Evolutionary conservation across 202 grass and related monocot species (phyloP).

Genomic region (Panicum virgatum): DNA sequence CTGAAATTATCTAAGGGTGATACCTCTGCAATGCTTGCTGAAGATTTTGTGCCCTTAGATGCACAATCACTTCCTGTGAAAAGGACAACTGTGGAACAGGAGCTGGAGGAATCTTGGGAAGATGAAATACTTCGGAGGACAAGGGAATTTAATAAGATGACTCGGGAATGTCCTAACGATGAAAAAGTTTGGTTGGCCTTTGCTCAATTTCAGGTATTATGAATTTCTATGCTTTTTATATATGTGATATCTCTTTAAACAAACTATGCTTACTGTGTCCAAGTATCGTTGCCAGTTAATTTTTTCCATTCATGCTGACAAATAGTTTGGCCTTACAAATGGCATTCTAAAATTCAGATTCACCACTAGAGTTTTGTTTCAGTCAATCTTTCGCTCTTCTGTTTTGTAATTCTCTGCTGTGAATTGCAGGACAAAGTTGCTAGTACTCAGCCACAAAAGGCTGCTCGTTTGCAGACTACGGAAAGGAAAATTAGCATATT

Average conservation of each 20-base stretch:
- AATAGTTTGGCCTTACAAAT: slow-evolving; percentile 18
- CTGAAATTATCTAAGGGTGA: slow-evolving; percentile 65
- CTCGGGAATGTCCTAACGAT: slow-evolving; percentile 80
- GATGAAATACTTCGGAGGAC: slow-evolving; percentile 90
- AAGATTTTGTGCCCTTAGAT: slow-evolving; percentile 75
- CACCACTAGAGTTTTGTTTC: slow-evolving; percentile 30
- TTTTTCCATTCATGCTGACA: neutral
- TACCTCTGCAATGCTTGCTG: slow-evolving; percentile 44
- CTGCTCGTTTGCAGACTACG: slow-evolving; percentile 75
- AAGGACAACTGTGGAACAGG: slow-evolving; percentile 39
- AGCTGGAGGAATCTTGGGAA: slow-evolving; percentile 93
- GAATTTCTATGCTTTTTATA: neutral
- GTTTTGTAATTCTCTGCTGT: slow-evolving; percentile 21
- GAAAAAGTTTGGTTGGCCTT: slow-evolving; percentile 91
- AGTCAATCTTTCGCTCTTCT: slow-evolving; percentile 9
- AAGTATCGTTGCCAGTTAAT: neutral
- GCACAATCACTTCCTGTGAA: slow-evolving; percentile 44
- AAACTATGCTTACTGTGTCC: neutral
- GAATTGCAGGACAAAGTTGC: slow-evolving; percentile 82
- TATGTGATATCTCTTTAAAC: slow-evolving; percentile 16
- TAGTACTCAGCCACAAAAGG: slow-evolving; percentile 73
- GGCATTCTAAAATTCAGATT: slow-evolving; percentile 4
- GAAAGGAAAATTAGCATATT: slow-evolving; percentile 99
- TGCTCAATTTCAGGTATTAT: slow-evolving; percentile 90
- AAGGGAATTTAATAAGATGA: slow-evolving; percentile 88